Conservation (phyloP, 352 stramenopile species). For the Pythium graminicola region DNA sequence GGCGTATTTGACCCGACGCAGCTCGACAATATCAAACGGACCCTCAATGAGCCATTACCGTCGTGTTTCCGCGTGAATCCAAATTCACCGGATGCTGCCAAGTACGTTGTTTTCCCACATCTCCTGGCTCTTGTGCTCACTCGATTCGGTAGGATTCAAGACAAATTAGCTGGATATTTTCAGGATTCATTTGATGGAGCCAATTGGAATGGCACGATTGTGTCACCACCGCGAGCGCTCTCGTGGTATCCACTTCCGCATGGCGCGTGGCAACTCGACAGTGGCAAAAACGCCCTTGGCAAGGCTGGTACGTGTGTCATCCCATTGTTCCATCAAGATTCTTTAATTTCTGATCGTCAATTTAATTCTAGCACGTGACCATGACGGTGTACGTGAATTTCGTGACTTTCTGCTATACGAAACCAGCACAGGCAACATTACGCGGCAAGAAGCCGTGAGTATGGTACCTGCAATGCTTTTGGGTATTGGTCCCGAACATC, state of each 20-base stretch:
- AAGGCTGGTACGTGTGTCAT: slow-evolving; percentile 36
- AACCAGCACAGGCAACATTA: slow-evolving; percentile 87
- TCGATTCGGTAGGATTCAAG: slow-evolving; percentile 29
- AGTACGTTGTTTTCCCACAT: slow-evolving; percentile 15
- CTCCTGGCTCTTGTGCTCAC: not conserved
- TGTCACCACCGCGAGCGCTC: slow-evolving; percentile 40
- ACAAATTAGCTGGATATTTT: slow-evolving; percentile 40
- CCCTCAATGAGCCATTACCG: slow-evolving; percentile 47
- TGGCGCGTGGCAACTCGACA: slow-evolving; percentile 69
- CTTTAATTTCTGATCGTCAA: not conserved
- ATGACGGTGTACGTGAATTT: slow-evolving; percentile 73
- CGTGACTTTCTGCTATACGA: slow-evolving; percentile 91
- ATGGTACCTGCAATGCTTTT: slow-evolving; percentile 97
- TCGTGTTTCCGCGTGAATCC: slow-evolving; percentile 71
- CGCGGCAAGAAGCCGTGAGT: slow-evolving; percentile 95
- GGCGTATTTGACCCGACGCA: slow-evolving; percentile 45
- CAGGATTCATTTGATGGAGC: slow-evolving; percentile 33
- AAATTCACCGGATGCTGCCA: slow-evolving; percentile 22
- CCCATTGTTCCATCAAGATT: not conserved
- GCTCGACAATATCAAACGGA: slow-evolving; percentile 35
- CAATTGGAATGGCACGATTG: slow-evolving; percentile 22
- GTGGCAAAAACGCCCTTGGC: slow-evolving; percentile 54
- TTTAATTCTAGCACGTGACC: slow-evolving; percentile 31
- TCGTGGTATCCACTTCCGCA: slow-evolving; percentile 52
- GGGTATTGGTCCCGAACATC: slow-evolving; percentile 84